Percentiles rank a stretch among this genome's conserved stretches.
phyloP scores from a whole-genome alignment of 345 rosid genomes.

The Populus davidiana region DNA sequence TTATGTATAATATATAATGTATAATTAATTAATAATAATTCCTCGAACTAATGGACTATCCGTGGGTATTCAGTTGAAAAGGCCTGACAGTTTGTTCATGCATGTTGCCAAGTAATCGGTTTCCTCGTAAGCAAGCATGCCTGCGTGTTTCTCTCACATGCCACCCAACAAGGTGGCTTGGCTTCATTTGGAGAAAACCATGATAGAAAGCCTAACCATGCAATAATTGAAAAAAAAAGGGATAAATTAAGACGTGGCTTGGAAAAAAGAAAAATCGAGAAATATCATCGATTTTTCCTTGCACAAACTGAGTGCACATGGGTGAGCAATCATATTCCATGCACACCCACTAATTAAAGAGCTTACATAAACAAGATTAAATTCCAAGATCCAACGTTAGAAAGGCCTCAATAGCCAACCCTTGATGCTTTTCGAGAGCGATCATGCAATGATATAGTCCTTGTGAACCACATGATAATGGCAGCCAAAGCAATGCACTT shows the following conservation, averaged over 20 bases:
- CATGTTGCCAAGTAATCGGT: too few species aligned
- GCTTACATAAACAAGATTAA: background rate
- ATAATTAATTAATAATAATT: too few species aligned
- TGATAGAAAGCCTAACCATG: background rate
- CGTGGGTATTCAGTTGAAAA: too few species aligned
- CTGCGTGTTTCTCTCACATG: constrained; percentile 22
- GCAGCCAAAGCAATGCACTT: background rate
- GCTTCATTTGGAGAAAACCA: constrained; percentile 2
- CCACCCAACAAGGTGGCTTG: constrained; percentile 22
- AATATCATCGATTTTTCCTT: constrained; percentile 23
- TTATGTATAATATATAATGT: too few species aligned
- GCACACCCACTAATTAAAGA: constrained; percentile 14
- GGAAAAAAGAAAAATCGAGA: constrained; percentile 10
- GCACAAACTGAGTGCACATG: constrained; percentile 41
- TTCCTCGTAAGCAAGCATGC: too few species aligned
- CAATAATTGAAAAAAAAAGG: background rate
- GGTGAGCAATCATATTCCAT: constrained; percentile 27
- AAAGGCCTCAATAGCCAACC: background rate
- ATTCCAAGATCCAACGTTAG: background rate
- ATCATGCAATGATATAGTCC: background rate
- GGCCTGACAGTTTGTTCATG: too few species aligned
- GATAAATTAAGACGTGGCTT: background rate
- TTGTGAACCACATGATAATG: background rate
- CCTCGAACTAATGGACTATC: too few species aligned
- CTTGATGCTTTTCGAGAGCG: background rate